These are phyloP conservation scores for Jatropha podagrica DNA, from an alignment of 441 rosid genomes.

Conservation along the genomic window DNA sequence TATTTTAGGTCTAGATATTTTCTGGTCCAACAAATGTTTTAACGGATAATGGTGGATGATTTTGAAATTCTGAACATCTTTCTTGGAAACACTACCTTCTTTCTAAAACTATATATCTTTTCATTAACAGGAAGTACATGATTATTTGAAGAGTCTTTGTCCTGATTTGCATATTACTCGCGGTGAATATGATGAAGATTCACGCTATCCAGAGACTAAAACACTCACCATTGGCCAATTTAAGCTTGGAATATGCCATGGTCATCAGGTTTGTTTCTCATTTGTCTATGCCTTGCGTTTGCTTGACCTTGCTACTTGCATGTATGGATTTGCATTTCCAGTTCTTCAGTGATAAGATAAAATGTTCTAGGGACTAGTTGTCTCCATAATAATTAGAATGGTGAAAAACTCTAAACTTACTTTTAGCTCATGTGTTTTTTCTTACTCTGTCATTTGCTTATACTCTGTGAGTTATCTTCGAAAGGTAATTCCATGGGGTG, in stretches of 20 bases:
- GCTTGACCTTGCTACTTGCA: neutral
- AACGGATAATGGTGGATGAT: neutral
- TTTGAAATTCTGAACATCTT: neutral
- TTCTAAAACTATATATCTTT: neutral
- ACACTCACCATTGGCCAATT: conserved; percentile 90
- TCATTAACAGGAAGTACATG: conserved; percentile 80
- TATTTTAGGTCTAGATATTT: neutral
- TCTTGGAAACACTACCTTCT: neutral
- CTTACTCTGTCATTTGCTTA: neutral
- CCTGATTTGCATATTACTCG: conserved; percentile 84
- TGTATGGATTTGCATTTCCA: neutral
- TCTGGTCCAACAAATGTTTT: neutral
- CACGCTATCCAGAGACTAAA: conserved; percentile 82
- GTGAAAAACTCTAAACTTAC: neutral
- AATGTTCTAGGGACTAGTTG: neutral
- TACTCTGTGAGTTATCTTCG: neutral
- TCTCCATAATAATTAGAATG: neutral
- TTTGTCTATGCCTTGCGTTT: neutral
- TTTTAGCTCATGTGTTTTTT: neutral
- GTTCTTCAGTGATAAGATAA: neutral
- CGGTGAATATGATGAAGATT: conserved; percentile 90
- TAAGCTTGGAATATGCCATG: conserved; percentile 94
- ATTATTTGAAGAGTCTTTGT: conserved; percentile 89
- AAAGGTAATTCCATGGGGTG: conserved; percentile 94
- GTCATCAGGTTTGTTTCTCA: conserved; percentile 72